Base-by-base conservation (phyloP, 2,329 filamentous ascomycete genomes). In the Fusarium graminum region DNA sequence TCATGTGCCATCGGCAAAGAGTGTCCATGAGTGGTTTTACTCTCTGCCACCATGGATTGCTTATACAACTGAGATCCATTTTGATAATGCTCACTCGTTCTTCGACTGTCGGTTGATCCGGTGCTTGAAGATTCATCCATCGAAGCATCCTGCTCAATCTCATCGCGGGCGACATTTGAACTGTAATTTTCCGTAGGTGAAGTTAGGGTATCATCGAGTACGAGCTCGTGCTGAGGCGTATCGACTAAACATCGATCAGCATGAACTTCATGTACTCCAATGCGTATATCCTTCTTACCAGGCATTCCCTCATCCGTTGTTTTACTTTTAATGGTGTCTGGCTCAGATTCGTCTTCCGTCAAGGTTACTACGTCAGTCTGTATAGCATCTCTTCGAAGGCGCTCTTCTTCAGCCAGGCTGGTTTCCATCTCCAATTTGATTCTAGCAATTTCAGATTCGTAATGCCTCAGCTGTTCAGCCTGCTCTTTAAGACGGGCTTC, bases 361-460 rank as follows among this genome's bases (percentile, higher is more conserved):
- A 41, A 30, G 53, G 45, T 7, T 40, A 59, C 59, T 22, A 60
- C 16, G 14, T 72, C 70, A 30, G 43, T 39, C 29, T 68, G 63
- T 29, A 57, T 38, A 13, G 59, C 69, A 29, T 80, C 74, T 49
- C 69, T 67, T 40, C 71, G 72, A 13, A 80, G 67, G 14, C 65
- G 72, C 49, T 78, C 66, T 59, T 78, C 77, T 50, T 79, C 77
- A 7, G 69, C 65, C 43, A 75, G 62, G 26, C 77, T 78, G n/a
- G 76, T 73, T 26, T 78, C 75, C 14, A 84, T 78, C 59, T 87
- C 85, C 25, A 79, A 79, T 70, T 86, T 78, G 34, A 87, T 78
- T 17, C 77, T 80, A 19, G 77, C 76, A 22, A 84, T 77, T 70
- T 86, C 80, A 6, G 81, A 80, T 58, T 82, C 78, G 34, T 86